Evolutionary conservation across 2,329 filamentous ascomycete genomes (phyloP), one percentile per base, ranked within the genome.

Genomic region (Colletotrichum salicis): DNA sequence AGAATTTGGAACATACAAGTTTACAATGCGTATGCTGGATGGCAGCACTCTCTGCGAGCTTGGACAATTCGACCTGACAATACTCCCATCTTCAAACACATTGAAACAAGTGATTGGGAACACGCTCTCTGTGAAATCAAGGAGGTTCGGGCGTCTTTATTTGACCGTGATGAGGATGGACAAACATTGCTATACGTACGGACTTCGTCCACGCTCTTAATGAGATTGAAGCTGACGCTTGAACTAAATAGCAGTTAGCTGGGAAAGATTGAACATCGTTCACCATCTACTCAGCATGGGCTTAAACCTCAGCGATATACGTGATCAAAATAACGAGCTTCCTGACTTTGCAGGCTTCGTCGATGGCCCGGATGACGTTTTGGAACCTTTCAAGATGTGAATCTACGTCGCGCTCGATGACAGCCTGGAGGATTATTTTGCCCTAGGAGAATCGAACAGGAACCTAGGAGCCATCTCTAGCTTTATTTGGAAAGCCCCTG

Each of bases 21-120:
- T 0, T 19, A 57, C 3, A 55, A 37, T 13, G 56, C 57, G 0
- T 8, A 13, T 4, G n/a, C 51, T 0, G 70, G 70, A 0, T 72
- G 66, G 60, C 55, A 70, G 7, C 4, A 41, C 3, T 62, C 12
- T 15, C 57, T 72, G 2, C 31, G 37, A 54, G 24, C 41, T 2
- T 72, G 62, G 60, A 58, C 33, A 12, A n/a, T 29, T 2, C 37
- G 61, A 2, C 24, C n/a, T 0, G 0, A 1, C 2, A 5, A 5
- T 5, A 8, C 54, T 1, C 19, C 19, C 1, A 62, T 62, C 3
- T 67, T 67, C 19, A 0, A 0, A 0, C 37, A 13, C 3, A 15
- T 22, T 0, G 0, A 1, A 4, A 0, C 1, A 0, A 37, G 31
- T 4, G 13, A 15, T 1, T 24, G 27, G 66, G 1, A 0, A 2